A percentile compares a stretch with the other conserved stretches of the same genome.
These are phyloP conservation scores for Amesomyces nigricolor DNA, from an alignment of 2,329 filamentous ascomycete genomes.

Conservation along the genomic window DNA sequence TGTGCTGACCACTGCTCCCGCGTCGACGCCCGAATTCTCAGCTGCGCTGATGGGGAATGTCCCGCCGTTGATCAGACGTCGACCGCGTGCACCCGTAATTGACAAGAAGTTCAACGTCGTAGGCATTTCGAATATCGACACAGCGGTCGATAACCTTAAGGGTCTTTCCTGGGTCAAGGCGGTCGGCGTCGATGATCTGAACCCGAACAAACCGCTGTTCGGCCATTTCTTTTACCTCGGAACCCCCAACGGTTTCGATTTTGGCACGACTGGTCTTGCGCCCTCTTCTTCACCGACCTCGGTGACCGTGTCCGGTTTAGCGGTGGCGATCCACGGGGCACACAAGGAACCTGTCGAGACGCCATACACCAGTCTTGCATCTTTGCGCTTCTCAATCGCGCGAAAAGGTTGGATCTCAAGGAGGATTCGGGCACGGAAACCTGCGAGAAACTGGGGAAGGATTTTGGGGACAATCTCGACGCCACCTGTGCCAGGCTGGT, in stretches of 20 bases:
- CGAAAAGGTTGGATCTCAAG: slow-evolving; percentile 4
- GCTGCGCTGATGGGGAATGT: slow-evolving; percentile 13
- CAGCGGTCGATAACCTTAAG: background rate
- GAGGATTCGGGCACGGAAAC: background rate
- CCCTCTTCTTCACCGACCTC: slow-evolving; percentile 11
- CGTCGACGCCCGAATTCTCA: slow-evolving; percentile 5
- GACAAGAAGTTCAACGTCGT: slow-evolving; percentile 1
- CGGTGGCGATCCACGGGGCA: background rate
- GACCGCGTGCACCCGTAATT: slow-evolving; percentile 6
- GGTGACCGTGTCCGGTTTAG: slow-evolving; percentile 5
- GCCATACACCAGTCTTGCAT: slow-evolving; percentile 8
- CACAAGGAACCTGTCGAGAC: slow-evolving; percentile 6
- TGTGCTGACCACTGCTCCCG: background rate
- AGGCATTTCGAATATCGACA: background rate
- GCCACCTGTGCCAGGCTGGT: background rate
- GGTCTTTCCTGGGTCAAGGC: slow-evolving; percentile 12
- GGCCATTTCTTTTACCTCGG: slow-evolving; percentile 14
- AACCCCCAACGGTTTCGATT: background rate
- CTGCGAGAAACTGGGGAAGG: slow-evolving; percentile 10
- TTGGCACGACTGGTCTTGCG: slow-evolving; percentile 1
- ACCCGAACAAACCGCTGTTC: background rate
- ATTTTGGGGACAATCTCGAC: slow-evolving; percentile 7
- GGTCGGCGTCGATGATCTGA: background rate
- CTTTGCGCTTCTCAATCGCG: background rate
- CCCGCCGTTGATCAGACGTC: background rate